Percentiles rank a stretch among this genome's conserved stretches.
phyloP scores from a whole-genome alignment of 768 basidiomycete species.

The Astraeus odoratus region DNA sequence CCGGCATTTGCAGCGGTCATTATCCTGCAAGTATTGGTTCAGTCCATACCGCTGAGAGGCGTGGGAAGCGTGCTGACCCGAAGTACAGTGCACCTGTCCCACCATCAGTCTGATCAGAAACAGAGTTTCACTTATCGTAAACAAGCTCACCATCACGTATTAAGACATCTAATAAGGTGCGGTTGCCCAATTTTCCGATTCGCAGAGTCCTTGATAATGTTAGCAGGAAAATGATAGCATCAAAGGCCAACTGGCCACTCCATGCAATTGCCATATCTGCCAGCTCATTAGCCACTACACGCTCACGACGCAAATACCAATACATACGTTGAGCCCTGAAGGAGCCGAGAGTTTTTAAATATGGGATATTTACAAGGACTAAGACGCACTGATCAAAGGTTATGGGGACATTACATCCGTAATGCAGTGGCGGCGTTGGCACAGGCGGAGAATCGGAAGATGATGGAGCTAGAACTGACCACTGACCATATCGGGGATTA shows the following conservation, averaged over 20 bases:
- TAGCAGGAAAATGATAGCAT: slow-evolving; percentile 10
- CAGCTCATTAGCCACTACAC: background rate
- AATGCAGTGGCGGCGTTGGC: background rate
- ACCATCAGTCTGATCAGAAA: background rate
- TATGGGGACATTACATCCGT: background rate
- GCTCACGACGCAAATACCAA: background rate
- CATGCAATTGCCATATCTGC: background rate
- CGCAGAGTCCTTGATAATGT: slow-evolving; percentile 6
- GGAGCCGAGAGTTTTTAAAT: background rate
- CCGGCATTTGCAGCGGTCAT: slow-evolving; percentile 1
- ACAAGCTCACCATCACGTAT: slow-evolving; percentile 1
- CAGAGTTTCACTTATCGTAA: background rate
- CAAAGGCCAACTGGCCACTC: slow-evolving; percentile 11
- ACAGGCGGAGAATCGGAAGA: background rate
- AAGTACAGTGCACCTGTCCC: slow-evolving; percentile 2
- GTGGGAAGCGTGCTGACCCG: background rate
- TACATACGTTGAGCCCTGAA: slow-evolving; percentile 10
- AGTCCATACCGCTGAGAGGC: background rate
- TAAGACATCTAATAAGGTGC: background rate
- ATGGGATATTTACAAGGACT: background rate
- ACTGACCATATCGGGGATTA: slow-evolving; percentile 2
- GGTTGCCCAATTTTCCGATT: background rate
- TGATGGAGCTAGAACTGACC: slow-evolving; percentile 5
- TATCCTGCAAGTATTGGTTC: background rate
- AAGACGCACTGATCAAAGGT: slow-evolving; percentile 3